Percentiles rank a stretch among this genome's conserved stretches.
Evolutionary conservation across 2,329 filamentous ascomycete species (phyloP).

Genomic region (Thelonectria blattea): DNA sequence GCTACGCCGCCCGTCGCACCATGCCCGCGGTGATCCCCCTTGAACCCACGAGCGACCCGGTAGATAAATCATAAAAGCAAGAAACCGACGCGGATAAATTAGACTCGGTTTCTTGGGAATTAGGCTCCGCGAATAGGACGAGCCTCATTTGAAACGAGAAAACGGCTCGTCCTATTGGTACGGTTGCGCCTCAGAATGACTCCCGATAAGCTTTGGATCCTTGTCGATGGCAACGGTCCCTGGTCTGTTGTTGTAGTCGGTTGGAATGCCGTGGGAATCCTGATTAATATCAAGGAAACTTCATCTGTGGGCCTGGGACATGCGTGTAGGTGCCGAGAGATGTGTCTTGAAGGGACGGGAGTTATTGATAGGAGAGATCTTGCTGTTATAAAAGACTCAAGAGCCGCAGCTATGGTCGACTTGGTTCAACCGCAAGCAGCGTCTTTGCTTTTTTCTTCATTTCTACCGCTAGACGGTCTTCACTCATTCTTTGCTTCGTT

Average conservation of each 20-base stretch:
- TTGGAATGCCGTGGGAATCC: background rate
- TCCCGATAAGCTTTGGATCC: background rate
- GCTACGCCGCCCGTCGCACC: background rate
- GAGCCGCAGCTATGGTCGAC: background rate
- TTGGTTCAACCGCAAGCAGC: conserved; percentile 13
- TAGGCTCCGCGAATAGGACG: background rate
- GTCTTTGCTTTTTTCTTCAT: conserved; percentile 22
- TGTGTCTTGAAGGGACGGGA: background rate
- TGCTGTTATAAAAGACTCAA: conserved; percentile 16
- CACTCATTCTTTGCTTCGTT: conserved; percentile 13
- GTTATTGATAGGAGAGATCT: background rate
- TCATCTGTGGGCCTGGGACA: background rate
- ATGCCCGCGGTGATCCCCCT: background rate
- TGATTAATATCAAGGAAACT: background rate
- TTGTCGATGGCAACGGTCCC: background rate
- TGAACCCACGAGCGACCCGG: background rate
- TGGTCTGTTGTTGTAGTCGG: background rate
- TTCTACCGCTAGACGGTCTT: conserved; percentile 17
- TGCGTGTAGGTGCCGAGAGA: background rate
- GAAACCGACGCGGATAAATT: background rate
- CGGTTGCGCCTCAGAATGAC: background rate
- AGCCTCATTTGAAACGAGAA: background rate
- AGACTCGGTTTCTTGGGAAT: background rate
- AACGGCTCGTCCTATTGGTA: background rate
- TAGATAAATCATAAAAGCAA: background rate